Conservation (phyloP, 495 filamentous ascomycete genomes). For the Xylaria venustula region DNA sequence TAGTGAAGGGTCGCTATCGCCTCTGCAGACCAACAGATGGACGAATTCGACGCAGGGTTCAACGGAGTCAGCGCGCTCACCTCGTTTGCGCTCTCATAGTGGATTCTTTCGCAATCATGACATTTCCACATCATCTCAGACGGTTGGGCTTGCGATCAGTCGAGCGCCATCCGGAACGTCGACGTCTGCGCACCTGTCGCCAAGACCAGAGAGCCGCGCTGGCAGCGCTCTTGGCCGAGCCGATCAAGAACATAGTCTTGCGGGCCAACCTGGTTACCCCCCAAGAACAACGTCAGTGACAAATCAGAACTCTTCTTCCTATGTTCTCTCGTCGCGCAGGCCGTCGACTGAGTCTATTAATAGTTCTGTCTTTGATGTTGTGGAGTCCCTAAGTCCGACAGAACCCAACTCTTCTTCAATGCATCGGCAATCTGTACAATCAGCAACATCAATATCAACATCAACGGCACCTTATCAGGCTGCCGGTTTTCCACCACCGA, state of each 20-base stretch:
- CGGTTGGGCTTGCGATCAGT: constrained; percentile 15
- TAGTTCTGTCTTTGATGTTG: constrained; percentile 32
- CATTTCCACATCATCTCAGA: neutral
- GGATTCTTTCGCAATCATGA: constrained; percentile 22
- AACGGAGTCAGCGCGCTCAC: constrained; percentile 3
- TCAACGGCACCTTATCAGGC: constrained; percentile 7
- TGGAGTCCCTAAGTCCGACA: constrained; percentile 24
- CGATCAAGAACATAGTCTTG: constrained; percentile 13
- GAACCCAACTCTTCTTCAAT: neutral
- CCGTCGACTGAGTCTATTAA: constrained; percentile 33
- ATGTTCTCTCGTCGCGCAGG: constrained; percentile 18
- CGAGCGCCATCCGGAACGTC: constrained; percentile 20
- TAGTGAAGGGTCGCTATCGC: constrained; percentile 29
- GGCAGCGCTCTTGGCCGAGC: constrained; percentile 11
- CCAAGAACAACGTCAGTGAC: constrained; percentile 26
- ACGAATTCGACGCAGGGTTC: constrained; percentile 32
- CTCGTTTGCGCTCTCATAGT: constrained; percentile 17
- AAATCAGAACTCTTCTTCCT: constrained; percentile 16
- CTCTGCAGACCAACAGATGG: constrained; percentile 29
- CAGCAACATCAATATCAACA: neutral
- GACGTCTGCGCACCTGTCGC: constrained; percentile 11
- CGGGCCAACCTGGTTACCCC: constrained; percentile 16
- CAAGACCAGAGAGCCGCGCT: constrained; percentile 22
- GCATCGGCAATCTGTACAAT: neutral
- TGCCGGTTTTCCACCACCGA: constrained; percentile 16